Evolutionary conservation across 805 yeast genomes (phyloP), one percentile per base, ranked within the genome.

Genomic region (Yamadazyma sp.): DNA sequence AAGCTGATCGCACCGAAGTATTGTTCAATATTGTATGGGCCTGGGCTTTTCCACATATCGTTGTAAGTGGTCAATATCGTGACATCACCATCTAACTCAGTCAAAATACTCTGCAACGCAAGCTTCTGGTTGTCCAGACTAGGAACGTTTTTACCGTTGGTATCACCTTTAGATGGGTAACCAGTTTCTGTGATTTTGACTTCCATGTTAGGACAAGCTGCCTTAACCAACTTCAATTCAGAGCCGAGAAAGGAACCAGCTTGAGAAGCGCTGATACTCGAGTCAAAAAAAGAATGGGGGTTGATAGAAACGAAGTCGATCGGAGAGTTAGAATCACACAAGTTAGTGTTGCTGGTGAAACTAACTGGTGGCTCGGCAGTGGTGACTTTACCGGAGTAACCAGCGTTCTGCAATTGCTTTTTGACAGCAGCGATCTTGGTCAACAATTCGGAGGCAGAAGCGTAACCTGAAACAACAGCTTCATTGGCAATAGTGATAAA

Each of bases 361-460:
- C 80, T 62, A 10, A 75, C 83, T n/a, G 96, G 93, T 38, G 96
- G 95, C 60, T 90, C 97, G 40, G 95, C 78, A 13, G 95, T 89
- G 15, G 95, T 82, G 31, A 89, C 71, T 38, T 64, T 54, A 36
- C 96, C 96, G 7, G 68, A 61, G 64, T 80, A 90, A 25, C 97
- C 97, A 18, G 87, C 90, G 35, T 56, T 61, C 39, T 63, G 54
- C 40, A 90, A 73, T 44, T 62, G 61, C 9, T 70, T 24, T 59
- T 80, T 84, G 35, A 87, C 93, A 9, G 77, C 61, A 1, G 77
- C 40, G 45, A 88, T 82, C 62, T 86, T 87, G 33, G 61, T 29
- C 21, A 81, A 67, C 48, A 90, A 73, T n/a, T 82, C 84, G 16
- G 62, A 48, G 15, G 75, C 86, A 6, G 85, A 54, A 51, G 75